Percentiles rank a stretch among this genome's conserved stretches.
phyloP scores from a whole-genome alignment of 228 moss, liverwort and hornwort genomes.

The Sphagnum fallax region DNA sequence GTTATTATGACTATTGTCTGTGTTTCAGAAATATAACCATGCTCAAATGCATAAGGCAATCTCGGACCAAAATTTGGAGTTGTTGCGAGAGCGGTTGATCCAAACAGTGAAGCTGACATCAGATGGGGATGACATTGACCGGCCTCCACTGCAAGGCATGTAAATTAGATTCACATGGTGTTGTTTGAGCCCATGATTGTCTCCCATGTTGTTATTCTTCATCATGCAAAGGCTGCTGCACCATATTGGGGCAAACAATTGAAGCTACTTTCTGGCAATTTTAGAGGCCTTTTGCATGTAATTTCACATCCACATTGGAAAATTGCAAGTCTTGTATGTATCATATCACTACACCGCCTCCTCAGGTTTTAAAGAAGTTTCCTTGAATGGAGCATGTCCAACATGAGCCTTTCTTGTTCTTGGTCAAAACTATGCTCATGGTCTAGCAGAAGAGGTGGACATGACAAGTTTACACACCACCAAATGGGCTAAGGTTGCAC shows the following conservation, averaged over 20 bases:
- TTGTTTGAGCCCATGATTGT: background rate
- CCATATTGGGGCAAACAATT: slow-evolving; percentile 26
- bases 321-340: no score
- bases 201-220: slow-evolving; percentile 5
- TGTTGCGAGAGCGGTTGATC: slow-evolving; percentile 37
- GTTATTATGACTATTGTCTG: no score
- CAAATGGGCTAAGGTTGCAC: no score
- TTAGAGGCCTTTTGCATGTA: no score
- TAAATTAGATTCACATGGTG: background rate
- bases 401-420: no score
- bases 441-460: no score
- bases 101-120: slow-evolving; percentile 48
- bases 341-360: no score
- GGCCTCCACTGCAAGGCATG: slow-evolving; percentile 9
- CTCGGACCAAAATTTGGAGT: slow-evolving; percentile 46
- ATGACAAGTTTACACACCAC: no score
- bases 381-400: no score
- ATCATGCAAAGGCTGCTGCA: slow-evolving; percentile 4
- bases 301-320: no score
- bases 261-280: background rate
- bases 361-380: no score
- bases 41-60: slow-evolving; percentile 51
- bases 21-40: slow-evolving; percentile 40
- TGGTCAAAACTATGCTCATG: no score
- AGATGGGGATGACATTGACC: slow-evolving; percentile 35